A percentile compares a stretch with the other conserved stretches of the same genome.
phyloP scores from a whole-genome alignment of 441 rosid genomes.

The Flueggea neowawraea region DNA sequence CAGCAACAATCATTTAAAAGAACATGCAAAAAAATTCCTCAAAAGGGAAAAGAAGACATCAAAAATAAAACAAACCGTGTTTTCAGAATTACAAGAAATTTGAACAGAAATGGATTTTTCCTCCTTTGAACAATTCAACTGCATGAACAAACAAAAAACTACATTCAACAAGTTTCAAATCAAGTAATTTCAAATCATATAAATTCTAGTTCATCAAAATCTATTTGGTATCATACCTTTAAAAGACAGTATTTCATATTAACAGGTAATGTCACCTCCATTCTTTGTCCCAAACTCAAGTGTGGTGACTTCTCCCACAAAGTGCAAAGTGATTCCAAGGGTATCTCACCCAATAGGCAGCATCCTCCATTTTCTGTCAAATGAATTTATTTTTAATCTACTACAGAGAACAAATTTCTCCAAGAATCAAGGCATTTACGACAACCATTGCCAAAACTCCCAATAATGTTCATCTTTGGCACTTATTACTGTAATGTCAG shows the following conservation, averaged over 20 bases:
- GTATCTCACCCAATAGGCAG: slow-evolving; percentile 78
- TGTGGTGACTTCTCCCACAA: slow-evolving; percentile 87
- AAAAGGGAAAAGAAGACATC: slow-evolving; percentile 13
- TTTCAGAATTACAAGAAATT: slow-evolving; percentile 55
- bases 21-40: slow-evolving; percentile 1
- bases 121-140: slow-evolving; percentile 61
- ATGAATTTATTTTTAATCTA: slow-evolving; percentile 5
- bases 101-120: slow-evolving; percentile 72
- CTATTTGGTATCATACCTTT: slow-evolving; percentile 49
- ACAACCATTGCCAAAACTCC: not conserved
- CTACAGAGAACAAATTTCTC: not conserved
- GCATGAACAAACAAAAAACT: slow-evolving; percentile 26
- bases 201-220: slow-evolving; percentile 3
- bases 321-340: slow-evolving; percentile 60
- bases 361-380: slow-evolving; percentile 83
- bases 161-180: slow-evolving; percentile 9
- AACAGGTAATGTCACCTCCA: slow-evolving; percentile 63
- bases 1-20: slow-evolving; percentile 7
- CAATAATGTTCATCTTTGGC: not conserved
- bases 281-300: slow-evolving; percentile 80
- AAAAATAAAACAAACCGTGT: slow-evolving; percentile 45
- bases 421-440: not conserved
- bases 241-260: slow-evolving; percentile 75
- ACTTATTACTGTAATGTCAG: no score
- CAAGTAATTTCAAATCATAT: not conserved